phyloP scores from a whole-genome alignment of 1,139 yeast genomes.

The Arxiozyma telluris region DNA sequence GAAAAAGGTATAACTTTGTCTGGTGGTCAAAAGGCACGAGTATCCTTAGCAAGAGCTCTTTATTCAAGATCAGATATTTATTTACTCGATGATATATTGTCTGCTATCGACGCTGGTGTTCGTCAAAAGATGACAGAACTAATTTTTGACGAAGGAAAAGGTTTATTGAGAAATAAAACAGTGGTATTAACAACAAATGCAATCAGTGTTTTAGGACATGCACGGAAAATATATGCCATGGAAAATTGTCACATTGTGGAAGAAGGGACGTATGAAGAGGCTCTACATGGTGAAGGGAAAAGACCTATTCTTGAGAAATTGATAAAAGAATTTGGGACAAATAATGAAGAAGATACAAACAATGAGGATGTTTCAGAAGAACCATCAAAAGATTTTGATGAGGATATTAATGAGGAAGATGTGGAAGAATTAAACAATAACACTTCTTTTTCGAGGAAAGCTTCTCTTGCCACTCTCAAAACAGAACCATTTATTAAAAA shows the following conservation, averaged over 20 bases:
- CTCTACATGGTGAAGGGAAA: conserved; percentile 34
- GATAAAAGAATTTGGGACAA: conserved; percentile 49
- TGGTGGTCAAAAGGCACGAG: conserved; percentile 87
- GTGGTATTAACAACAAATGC: conserved; percentile 74
- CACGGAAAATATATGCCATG: conserved; percentile 53
- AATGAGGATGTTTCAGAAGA: background rate
- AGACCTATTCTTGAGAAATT: conserved; percentile 33
- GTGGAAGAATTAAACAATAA: conserved; percentile 8
- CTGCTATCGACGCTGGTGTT: conserved; percentile 84
- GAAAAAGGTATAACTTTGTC: conserved; percentile 84
- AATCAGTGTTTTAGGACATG: conserved; percentile 60
- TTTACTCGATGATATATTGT: conserved; percentile 66
- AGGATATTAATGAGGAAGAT: conserved; percentile 8
- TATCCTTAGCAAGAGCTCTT: conserved; percentile 80
- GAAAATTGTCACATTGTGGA: conserved; percentile 54
- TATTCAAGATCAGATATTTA: conserved; percentile 77
- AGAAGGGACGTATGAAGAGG: conserved; percentile 46
- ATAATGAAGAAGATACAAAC: background rate
- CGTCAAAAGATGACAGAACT: conserved; percentile 54
- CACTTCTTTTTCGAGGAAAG: conserved; percentile 41
- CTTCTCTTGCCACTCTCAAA: conserved; percentile 49
- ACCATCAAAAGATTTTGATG: background rate
- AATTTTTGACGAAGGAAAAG: conserved; percentile 49
- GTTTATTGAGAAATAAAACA: conserved; percentile 63
- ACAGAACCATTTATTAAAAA: conserved; percentile 22